Evolutionary conservation across 495 filamentous ascomycete species (phyloP).

Genomic region (Hapsidospora chrysogenum): DNA sequence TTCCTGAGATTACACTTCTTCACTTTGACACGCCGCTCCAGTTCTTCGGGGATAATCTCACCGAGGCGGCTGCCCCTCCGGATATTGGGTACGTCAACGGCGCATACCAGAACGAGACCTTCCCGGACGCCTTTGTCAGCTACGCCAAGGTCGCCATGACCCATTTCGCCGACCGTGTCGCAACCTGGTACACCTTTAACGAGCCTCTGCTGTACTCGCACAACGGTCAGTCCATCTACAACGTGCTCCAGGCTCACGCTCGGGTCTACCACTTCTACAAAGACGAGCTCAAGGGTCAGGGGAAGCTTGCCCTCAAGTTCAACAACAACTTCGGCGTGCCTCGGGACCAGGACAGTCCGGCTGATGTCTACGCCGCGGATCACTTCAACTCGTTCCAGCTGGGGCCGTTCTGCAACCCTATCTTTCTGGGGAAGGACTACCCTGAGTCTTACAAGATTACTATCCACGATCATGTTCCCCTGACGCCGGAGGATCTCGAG

Average conservation of each 20-base stretch:
- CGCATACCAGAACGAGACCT: conserved; percentile 23
- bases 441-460: too few relatives aligned
- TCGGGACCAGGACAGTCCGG: not conserved
- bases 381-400: not conserved
- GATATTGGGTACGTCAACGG: conserved; percentile 1
- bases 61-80: not conserved
- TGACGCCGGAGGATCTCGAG: too few relatives aligned
- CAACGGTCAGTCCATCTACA: not conserved
- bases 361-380: not conserved
- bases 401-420: not conserved
- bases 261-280: not conserved
- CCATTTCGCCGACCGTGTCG: not conserved
- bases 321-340: not conserved
- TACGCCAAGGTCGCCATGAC: not conserved
- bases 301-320: not conserved
- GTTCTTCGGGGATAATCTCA: conserved; percentile 17
- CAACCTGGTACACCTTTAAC: not conserved
- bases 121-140: conserved; percentile 5
- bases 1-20: conserved; percentile 33
- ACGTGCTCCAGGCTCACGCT: not conserved
- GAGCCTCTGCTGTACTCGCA: not conserved
- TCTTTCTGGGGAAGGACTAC: not conserved
- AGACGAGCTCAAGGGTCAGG: not conserved
- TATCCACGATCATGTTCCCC: too few relatives aligned
- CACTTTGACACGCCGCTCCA: conserved; percentile 40